Conservation (phyloP, 257 asterid species). For the Solanum sitiens region DNA sequence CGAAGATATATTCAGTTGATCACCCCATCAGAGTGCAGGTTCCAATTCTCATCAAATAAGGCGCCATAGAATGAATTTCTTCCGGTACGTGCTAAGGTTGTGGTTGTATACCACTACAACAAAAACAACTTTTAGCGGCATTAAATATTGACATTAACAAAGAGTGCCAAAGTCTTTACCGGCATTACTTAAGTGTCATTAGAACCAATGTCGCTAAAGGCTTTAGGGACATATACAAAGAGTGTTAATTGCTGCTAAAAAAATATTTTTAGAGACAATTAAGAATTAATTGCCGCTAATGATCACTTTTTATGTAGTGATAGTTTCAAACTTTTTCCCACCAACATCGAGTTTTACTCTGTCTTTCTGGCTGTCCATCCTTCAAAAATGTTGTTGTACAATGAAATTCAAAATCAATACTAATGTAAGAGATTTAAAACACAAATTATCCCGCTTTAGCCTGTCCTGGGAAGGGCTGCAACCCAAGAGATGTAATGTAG, state of each 20-base stretch:
- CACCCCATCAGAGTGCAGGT: slow-evolving; percentile 28
- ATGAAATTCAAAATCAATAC: neutral
- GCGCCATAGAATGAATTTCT: slow-evolving; percentile 16
- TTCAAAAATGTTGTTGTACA: neutral
- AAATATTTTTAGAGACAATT: no score
- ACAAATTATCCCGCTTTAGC: neutral
- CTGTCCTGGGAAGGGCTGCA: neutral
- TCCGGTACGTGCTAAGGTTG: slow-evolving; percentile 74
- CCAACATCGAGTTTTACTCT: slow-evolving; percentile 59
- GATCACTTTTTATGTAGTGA: no score
- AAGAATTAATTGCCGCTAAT: no score
- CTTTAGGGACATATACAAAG: no score
- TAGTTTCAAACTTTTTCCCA: slow-evolving; percentile 60
- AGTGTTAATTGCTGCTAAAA: no score
- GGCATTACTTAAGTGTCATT: no score
- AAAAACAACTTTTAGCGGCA: no score
- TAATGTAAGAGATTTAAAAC: neutral
- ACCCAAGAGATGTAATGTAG: neutral
- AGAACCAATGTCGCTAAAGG: no score
- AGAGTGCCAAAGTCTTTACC: no score
- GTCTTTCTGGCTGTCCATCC: slow-evolving; percentile 67
- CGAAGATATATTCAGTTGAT: slow-evolving; percentile 51
- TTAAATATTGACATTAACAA: no score
- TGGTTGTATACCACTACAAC: slow-evolving; percentile 19
- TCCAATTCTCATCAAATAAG: slow-evolving; percentile 64